Conservation (phyloP, 169 alveolate genomes). For the Miamiensis avidus region DNA sequence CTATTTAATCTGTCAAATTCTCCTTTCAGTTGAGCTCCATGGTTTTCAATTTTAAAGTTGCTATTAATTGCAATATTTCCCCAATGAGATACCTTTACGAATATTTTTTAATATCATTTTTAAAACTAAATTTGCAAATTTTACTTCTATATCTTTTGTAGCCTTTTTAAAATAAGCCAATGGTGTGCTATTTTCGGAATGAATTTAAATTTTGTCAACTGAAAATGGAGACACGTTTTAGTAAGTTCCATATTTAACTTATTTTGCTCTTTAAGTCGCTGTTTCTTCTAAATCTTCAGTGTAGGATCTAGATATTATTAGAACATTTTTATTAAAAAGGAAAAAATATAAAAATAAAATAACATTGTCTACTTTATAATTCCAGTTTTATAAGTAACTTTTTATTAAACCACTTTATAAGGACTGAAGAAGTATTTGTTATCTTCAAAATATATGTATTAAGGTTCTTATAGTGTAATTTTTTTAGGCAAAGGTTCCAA, state of each 20-base stretch:
- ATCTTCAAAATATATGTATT: constrained; percentile 24
- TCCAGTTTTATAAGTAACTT: constrained; percentile 22
- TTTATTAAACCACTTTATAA: constrained; percentile 25
- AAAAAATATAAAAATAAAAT: background rate
- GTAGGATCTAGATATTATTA: constrained; percentile 28
- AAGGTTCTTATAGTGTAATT: constrained; percentile 28
- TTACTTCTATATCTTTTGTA: constrained; percentile 48
- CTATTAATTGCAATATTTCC: constrained; percentile 86
- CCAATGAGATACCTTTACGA: constrained; percentile 90
- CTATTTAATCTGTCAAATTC: constrained; percentile 87
- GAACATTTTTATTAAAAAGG: background rate
- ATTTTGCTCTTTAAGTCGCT: constrained; percentile 43
- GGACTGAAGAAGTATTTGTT: constrained; percentile 38
- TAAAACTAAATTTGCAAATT: background rate
- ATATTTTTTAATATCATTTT: background rate
- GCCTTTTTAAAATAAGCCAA: constrained; percentile 66
- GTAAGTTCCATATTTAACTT: constrained; percentile 63
- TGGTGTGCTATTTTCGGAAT: constrained; percentile 57
- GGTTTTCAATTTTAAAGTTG: constrained; percentile 73
- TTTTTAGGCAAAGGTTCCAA: constrained; percentile 43
- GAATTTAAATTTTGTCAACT: constrained; percentile 34
- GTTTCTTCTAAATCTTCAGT: constrained; percentile 28
- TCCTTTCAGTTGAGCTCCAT: constrained; percentile 85
- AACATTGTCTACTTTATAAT: constrained; percentile 29
- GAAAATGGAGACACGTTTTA: constrained; percentile 44